Evolutionary conservation across 2,329 filamentous ascomycete genomes (phyloP), one percentile per base, ranked within the genome.

Genomic region (Cercospora zeina): DNA sequence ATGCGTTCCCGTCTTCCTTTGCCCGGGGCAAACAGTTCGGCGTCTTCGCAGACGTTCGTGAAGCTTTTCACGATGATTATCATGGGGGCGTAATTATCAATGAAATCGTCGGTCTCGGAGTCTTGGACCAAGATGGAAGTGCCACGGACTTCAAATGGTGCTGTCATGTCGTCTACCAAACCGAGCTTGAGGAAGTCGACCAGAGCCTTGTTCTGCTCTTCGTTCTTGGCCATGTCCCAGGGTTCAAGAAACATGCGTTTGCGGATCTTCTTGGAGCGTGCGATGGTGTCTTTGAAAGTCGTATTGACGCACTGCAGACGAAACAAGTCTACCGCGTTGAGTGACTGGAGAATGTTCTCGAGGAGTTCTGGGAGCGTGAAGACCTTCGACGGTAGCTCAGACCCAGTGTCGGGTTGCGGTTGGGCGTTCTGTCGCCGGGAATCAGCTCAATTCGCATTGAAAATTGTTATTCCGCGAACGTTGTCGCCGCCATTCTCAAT

Each of bases 251-350:
- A 27, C 49, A 59, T 62, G 24, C 8, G 6, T 11, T 37, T 19
- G 10, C 36, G 39, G 19, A 59, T 31, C 21, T n/a, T 16, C 55
- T 36, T 54, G 9, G 47, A 58, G 33, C 36, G 24, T 5, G 60
- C 27, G 16, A 59, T 59, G 14, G 11, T 33, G 21, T 54, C 49
- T 16, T 62, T 39, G 55, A 62, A 62, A 19, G 4, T 50, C n/a
- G 33, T 58, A 42, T 58, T 39, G 59, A 62, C 59, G 27, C 54
- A 54, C 42, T 58, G 42, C 4, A 62, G 24, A 45, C 30, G 37
- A 21, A 53, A 62, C 7, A 62, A 54, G 21, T 58, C 31, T 16
- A 54, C 54, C 8, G 58, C 19, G 13, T 59, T 49, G 36, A n/a
- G 11, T 13, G 16, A 54, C 16, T 24, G 4, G 45, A 61, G 59